Percentiles rank a stretch among this genome's conserved stretches.
Evolutionary conservation across 2,329 filamentous ascomycete species (phyloP).

Genomic region (Escovopsis sp.): DNA sequence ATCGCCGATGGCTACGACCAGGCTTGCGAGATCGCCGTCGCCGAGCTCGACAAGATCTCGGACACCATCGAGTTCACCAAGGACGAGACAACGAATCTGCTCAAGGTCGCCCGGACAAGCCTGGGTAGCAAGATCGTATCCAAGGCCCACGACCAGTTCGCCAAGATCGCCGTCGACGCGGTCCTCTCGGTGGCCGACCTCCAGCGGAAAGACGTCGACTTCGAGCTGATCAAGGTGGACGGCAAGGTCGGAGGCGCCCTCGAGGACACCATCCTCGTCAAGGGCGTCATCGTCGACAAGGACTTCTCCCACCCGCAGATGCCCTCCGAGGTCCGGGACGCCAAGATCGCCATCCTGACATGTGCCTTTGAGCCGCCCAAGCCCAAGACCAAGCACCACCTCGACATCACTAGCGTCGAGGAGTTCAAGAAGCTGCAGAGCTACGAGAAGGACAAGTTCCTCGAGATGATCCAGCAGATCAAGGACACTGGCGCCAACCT

Average conservation of each 20-base stretch:
- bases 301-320: conserved; percentile 99
- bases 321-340: conserved; percentile 87
- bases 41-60: conserved; percentile 82
- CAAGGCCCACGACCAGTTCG: conserved; percentile 96
- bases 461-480: conserved; percentile 97
- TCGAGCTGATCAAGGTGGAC: conserved; percentile 98
- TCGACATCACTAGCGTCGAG: conserved; percentile 91
- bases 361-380: conserved; percentile 98
- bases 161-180: conserved; percentile 91
- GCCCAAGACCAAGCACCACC: conserved; percentile 98
- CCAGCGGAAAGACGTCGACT: conserved; percentile 92
- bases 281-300: conserved; percentile 98
- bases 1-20: conserved; percentile 98
- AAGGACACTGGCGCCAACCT: conserved; percentile 95
- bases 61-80: conserved; percentile 77
- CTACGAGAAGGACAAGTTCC: conserved; percentile 92
- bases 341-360: conserved; percentile 93
- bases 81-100: conserved; percentile 67
- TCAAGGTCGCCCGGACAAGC: conserved; percentile 91
- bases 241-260: conserved; percentile 91
- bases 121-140: conserved; percentile 98
- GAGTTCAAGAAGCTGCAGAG: conserved; percentile 96
- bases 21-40: conserved; percentile 90
- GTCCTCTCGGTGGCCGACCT: conserved; percentile 93
- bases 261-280: conserved; percentile 86